Evolutionary conservation across 768 basidiomycete genomes (phyloP).

Genomic region (Trametes elegans): DNA sequence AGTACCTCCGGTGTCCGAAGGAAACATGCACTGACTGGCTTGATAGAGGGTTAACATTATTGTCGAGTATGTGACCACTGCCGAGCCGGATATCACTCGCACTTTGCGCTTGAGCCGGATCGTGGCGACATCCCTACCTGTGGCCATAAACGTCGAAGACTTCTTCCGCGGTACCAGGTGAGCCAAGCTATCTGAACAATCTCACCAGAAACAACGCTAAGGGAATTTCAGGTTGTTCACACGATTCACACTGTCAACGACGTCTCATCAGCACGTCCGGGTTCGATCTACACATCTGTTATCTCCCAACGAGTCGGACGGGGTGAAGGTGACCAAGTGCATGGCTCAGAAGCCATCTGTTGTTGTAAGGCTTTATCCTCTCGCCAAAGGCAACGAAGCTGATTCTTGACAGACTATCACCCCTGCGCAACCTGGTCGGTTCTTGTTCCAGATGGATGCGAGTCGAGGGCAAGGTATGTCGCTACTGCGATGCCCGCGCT

Average conservation of each 20-base stretch:
- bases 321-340: slow-evolving; percentile 52
- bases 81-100: slow-evolving; percentile 52
- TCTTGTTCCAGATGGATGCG: slow-evolving; percentile 78
- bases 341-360: slow-evolving; percentile 44
- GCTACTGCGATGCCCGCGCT: no score
- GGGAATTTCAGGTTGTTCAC: slow-evolving; percentile 67
- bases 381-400: no score
- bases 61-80: slow-evolving; percentile 63
- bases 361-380: slow-evolving; percentile 50
- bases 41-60: slow-evolving; percentile 64
- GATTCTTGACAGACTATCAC: slow-evolving; percentile 48
- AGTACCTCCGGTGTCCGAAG: slow-evolving; percentile 16
- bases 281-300: slow-evolving; percentile 60
- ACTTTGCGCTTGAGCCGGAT: slow-evolving; percentile 51
- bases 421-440: slow-evolving; percentile 71
- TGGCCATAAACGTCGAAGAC: slow-evolving; percentile 94
- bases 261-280: slow-evolving; percentile 76
- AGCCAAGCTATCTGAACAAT: background rate
- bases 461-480: slow-evolving; percentile 54
- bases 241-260: slow-evolving; percentile 85
- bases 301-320: slow-evolving; percentile 42
- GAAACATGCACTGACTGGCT: background rate
- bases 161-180: slow-evolving; percentile 90
- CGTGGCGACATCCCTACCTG: slow-evolving; percentile 70
- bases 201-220: background rate